Percentiles rank a stretch among this genome's conserved stretches.
Evolutionary conservation across 2,329 filamentous ascomycete species (phyloP).

Genomic region (Hypocrella siamensis): DNA sequence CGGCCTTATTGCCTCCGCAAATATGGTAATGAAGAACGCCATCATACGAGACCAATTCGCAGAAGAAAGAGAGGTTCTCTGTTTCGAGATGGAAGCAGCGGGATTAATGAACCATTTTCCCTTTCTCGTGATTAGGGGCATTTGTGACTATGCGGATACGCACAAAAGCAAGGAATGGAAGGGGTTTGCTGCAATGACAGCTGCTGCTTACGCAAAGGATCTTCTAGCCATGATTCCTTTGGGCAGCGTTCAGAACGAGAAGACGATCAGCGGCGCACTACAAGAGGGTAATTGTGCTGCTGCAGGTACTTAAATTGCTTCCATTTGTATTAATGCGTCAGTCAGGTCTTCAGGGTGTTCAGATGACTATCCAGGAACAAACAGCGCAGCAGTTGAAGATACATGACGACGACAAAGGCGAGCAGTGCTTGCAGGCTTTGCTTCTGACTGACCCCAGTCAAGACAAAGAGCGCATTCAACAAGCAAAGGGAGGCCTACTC

Average conservation of each 20-base stretch:
- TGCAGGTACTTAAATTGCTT: too few species aligned
- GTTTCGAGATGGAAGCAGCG: constrained; percentile 14
- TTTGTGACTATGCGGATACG: constrained; percentile 21
- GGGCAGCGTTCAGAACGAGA: too few species aligned
- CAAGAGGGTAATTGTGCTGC: too few species aligned
- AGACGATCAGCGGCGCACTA: too few species aligned
- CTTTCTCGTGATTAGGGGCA: constrained; percentile 18
- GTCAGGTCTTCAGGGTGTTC: too few species aligned
- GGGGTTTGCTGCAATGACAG: constrained; percentile 15
- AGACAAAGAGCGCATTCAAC: constrained; percentile 18
- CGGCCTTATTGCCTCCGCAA: not conserved
- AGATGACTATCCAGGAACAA: too few species aligned
- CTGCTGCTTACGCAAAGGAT: constrained; percentile 8
- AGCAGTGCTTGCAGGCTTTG: constrained; percentile 10
- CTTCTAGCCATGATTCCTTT: not conserved
- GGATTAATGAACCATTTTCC: constrained; percentile 10
- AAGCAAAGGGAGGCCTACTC: constrained; percentile 17
- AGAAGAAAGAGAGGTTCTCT: not conserved
- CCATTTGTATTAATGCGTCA: too few species aligned
- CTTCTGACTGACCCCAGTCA: constrained; percentile 11
- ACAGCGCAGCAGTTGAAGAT: too few species aligned
- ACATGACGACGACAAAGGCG: too few species aligned
- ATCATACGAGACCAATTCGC: not conserved
- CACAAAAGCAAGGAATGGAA: constrained; percentile 21
- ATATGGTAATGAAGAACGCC: not conserved